Evolutionary conservation across 768 basidiomycete species (phyloP).

Genomic region (Trametes sanguinea): DNA sequence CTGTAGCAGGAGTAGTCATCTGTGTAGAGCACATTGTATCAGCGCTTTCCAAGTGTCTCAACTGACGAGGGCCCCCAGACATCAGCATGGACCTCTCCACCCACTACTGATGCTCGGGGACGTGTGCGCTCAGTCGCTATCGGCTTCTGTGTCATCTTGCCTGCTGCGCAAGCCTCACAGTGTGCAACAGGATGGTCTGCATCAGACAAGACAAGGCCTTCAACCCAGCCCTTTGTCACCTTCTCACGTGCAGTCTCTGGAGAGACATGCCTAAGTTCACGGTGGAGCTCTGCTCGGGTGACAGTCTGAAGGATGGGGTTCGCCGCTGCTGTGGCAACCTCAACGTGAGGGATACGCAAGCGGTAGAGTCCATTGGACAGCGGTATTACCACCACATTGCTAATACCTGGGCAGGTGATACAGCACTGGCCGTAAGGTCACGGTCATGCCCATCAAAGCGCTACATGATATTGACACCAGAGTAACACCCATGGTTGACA

Average conservation of each 20-base stretch:
- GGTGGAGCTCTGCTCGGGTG: constrained; percentile 32
- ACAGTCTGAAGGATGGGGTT: too few relatives aligned
- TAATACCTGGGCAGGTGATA: too few relatives aligned
- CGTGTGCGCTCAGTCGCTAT: constrained; percentile 30
- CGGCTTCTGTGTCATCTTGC: constrained; percentile 40
- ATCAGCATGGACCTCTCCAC: constrained; percentile 43
- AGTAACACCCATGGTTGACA: too few relatives aligned
- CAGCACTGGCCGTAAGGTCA: too few relatives aligned
- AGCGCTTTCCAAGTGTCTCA: constrained; percentile 23
- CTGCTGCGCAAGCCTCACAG: constrained; percentile 45
- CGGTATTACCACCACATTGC: too few relatives aligned
- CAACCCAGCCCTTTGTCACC: constrained; percentile 34
- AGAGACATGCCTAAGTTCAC: constrained; percentile 39
- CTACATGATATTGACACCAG: too few relatives aligned
- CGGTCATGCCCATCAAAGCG: too few relatives aligned
- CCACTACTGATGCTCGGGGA: constrained; percentile 33
- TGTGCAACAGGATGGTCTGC: constrained; percentile 31
- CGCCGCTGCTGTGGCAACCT: too few relatives aligned
- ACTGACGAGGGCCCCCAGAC: constrained; percentile 48
- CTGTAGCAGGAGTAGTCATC: constrained; percentile 31
- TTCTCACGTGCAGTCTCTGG: constrained; percentile 26
- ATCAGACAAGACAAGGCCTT: constrained; percentile 31
- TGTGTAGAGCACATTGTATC: constrained; percentile 33
- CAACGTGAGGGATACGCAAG: too few relatives aligned
- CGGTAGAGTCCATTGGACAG: too few relatives aligned